Percentiles rank a stretch among this genome's conserved stretches.
Evolutionary conservation across 805 yeast species (phyloP).

Genomic region (Yarrowia deformans): DNA sequence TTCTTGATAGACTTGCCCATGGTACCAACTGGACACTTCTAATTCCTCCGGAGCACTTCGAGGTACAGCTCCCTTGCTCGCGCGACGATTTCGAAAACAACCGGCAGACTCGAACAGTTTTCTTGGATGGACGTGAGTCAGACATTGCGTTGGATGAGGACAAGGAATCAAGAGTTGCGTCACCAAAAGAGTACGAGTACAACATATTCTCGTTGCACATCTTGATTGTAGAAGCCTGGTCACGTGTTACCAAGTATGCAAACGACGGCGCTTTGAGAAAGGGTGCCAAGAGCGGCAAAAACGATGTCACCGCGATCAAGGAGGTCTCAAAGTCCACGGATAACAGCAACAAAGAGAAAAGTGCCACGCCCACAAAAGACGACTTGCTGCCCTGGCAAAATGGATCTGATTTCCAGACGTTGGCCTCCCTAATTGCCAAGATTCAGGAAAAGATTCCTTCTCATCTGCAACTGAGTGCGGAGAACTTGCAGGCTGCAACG

Average conservation of each 20-base stretch:
- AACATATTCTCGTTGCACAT: conserved; percentile 39
- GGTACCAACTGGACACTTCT: conserved; percentile 48
- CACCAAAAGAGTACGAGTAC: conserved; percentile 40
- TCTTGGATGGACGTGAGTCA: conserved; percentile 30
- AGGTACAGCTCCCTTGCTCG: conserved; percentile 48
- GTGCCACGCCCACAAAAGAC: conserved; percentile 9
- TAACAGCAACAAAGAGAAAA: conserved; percentile 3
- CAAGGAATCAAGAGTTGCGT: conserved; percentile 34
- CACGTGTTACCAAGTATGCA: conserved; percentile 43
- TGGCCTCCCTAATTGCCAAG: conserved; percentile 1
- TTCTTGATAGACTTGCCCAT: conserved; percentile 51
- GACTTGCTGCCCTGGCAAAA: conserved; percentile 40
- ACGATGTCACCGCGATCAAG: conserved; percentile 43
- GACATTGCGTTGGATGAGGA: conserved; percentile 37
- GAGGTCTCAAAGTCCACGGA: background rate
- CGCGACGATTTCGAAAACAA: conserved; percentile 46
- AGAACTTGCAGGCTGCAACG: conserved; percentile 23
- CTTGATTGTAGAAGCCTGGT: conserved; percentile 43
- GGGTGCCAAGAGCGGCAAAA: conserved; percentile 49
- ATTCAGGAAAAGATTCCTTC: conserved; percentile 40
- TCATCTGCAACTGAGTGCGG: conserved; percentile 16
- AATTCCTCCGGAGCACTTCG: conserved; percentile 43
- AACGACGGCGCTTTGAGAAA: conserved; percentile 39
- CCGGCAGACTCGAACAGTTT: conserved; percentile 25
- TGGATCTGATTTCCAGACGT: conserved; percentile 44